These are phyloP conservation scores for Zopfochytrium polystomum DNA, from an alignment of 371 early-diverging fungal genomes.

Conservation along the genomic window DNA sequence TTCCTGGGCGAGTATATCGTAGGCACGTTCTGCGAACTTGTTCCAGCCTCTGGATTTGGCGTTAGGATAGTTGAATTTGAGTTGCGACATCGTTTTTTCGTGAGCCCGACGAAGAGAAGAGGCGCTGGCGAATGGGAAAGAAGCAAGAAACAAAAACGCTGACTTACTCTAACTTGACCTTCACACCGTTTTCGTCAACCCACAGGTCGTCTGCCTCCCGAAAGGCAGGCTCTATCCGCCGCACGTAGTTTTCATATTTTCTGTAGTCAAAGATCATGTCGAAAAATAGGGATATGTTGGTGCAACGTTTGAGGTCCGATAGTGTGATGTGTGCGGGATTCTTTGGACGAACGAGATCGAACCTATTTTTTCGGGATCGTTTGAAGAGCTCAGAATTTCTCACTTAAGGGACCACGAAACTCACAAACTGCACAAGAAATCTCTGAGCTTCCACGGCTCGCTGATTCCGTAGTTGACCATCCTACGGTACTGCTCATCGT, in stretches of 20 bases:
- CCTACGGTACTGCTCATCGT: slow-evolving; percentile 71
- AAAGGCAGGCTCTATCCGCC: slow-evolving; percentile 48
- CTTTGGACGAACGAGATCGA: slow-evolving; percentile 65
- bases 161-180: slow-evolving; percentile 41
- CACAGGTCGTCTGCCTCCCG: slow-evolving; percentile 49
- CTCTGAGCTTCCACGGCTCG: slow-evolving; percentile 65
- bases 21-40: slow-evolving; percentile 50
- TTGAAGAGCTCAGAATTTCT: too few relatives aligned
- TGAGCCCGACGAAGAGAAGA: too few relatives aligned
- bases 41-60: slow-evolving; percentile 57
- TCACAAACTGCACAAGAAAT: slow-evolving; percentile 69
- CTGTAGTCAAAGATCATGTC: slow-evolving; percentile 73
- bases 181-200: slow-evolving; percentile 27
- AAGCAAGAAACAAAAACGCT: not conserved
- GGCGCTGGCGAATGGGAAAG: too few relatives aligned
- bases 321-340: slow-evolving; percentile 54
- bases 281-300: slow-evolving; percentile 59
- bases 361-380: slow-evolving; percentile 18
- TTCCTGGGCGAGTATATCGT: slow-evolving; percentile 48
- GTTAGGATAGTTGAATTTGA: too few relatives aligned
- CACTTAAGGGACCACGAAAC: too few relatives aligned
- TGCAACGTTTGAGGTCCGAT: slow-evolving; percentile 61
- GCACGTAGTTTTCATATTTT: slow-evolving; percentile 49
- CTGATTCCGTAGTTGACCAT: slow-evolving; percentile 59
- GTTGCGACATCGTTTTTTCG: too few relatives aligned